Percentiles rank a stretch among this genome's conserved stretches.
Conservation (phyloP, 805 yeast genomes). For the Monosporozyma solicola region DNA sequence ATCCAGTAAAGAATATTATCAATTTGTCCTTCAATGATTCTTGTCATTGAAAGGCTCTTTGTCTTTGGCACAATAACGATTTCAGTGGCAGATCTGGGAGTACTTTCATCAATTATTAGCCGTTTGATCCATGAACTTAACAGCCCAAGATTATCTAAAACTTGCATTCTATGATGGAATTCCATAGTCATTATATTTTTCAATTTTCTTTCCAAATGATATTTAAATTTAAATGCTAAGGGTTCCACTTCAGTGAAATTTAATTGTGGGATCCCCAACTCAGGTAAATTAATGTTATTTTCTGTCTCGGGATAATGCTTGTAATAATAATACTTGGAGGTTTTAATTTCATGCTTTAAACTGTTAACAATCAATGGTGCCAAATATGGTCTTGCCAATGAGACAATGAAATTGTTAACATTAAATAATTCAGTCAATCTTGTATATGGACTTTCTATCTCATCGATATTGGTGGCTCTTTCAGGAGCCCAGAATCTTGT, state of each 20-base stretch:
- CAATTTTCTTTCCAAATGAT: slow-evolving; percentile 32
- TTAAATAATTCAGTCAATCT: slow-evolving; percentile 86
- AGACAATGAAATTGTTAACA: slow-evolving; percentile 86
- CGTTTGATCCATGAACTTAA: slow-evolving; percentile 62
- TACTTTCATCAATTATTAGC: slow-evolving; percentile 78
- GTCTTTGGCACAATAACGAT: slow-evolving; percentile 86
- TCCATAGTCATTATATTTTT: slow-evolving; percentile 64
- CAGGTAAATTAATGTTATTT: slow-evolving; percentile 13
- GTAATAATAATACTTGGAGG: slow-evolving; percentile 30
- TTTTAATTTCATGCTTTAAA: slow-evolving; percentile 55
- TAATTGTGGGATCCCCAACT: slow-evolving; percentile 22
- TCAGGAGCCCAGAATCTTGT: slow-evolving; percentile 37
- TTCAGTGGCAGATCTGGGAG: slow-evolving; percentile 72
- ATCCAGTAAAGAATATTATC: slow-evolving; percentile 86
- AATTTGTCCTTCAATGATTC: slow-evolving; percentile 70
- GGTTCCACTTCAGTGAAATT: slow-evolving; percentile 30
- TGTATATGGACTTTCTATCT: slow-evolving; percentile 67
- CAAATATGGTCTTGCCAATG: slow-evolving; percentile 86
- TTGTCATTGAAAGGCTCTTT: slow-evolving; percentile 59
- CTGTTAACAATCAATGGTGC: slow-evolving; percentile 85
- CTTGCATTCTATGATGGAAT: slow-evolving; percentile 72
- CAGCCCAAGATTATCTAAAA: slow-evolving; percentile 69
- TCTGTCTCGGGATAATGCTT: slow-evolving; percentile 33
- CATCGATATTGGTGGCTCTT: slow-evolving; percentile 31
- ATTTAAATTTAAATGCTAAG: slow-evolving; percentile 28